Evolutionary conservation across 1,284 basidiomycete genomes (phyloP).

Genomic region (Spongispora temasekensis): DNA sequence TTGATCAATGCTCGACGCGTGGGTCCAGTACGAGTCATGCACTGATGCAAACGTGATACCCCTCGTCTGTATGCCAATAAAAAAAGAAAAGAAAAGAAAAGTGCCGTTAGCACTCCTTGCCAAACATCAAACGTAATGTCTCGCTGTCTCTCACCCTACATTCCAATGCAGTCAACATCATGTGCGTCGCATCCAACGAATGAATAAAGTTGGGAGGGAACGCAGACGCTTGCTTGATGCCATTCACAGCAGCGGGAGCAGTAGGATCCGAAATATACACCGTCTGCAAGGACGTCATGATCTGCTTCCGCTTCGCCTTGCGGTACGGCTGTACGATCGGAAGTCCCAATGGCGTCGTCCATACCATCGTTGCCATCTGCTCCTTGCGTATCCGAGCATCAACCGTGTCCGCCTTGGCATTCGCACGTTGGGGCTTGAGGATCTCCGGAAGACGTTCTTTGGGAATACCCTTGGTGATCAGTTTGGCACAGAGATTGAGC

Average conservation of each 20-base stretch:
- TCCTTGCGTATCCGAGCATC: slow-evolving; percentile 67
- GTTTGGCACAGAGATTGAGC: slow-evolving; percentile 81
- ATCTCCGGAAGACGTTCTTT: slow-evolving; percentile 67
- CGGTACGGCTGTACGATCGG: slow-evolving; percentile 98
- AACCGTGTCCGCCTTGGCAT: slow-evolving; percentile 18
- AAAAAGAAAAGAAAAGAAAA: too few species aligned
- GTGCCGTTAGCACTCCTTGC: too few species aligned
- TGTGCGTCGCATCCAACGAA: slow-evolving; percentile 97
- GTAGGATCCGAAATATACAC: slow-evolving; percentile 95
- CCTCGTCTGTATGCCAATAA: slow-evolving; percentile 57
- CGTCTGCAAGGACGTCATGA: slow-evolving; percentile 85
- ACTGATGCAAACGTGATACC: slow-evolving; percentile 90
- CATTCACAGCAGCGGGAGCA: slow-evolving; percentile 77
- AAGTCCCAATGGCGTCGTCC: slow-evolving; percentile 94
- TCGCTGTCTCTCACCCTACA: slow-evolving; percentile 80
- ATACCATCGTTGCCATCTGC: slow-evolving; percentile 95
- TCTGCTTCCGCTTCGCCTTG: slow-evolving; percentile 79
- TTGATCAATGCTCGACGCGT: slow-evolving; percentile 84
- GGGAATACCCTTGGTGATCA: slow-evolving; percentile 90
- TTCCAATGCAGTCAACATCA: slow-evolving; percentile 96
- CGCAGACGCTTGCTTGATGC: slow-evolving; percentile 89
- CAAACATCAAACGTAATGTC: too few species aligned
- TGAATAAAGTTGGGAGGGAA: slow-evolving; percentile 99
- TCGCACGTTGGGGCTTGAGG: slow-evolving; percentile 24
- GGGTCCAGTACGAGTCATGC: slow-evolving; percentile 99